Evolutionary conservation across 495 filamentous ascomycete genomes (phyloP), one percentile per base, ranked within the genome.

Genomic region (Cudoniella acicularis): DNA sequence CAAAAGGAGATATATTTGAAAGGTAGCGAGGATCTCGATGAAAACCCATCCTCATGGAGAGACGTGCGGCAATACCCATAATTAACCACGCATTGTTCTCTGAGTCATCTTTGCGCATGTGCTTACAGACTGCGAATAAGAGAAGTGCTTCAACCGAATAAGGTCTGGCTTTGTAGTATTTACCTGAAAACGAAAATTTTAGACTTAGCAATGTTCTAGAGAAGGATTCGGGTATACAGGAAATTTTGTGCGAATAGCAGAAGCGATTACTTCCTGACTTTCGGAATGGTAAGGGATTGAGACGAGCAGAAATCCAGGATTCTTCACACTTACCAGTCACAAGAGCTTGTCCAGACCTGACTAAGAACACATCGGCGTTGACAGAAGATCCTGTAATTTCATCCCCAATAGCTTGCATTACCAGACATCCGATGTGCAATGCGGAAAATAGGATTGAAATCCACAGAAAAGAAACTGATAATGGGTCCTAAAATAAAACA

Each of bases 11-110:
- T 58, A 98, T 86, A 53, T 85, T 85, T 10, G 89, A 79, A 65
- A 91, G 95, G 71, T 84, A 83, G 62, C 86, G 87, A 13, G 90
- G 83, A 70, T 98, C 93, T 51, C 93, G 30, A 46, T 78, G 75
- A 50, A 68, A 72, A 2, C 73, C 75, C 67, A 75, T 70, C 48
- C 62, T 64, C 46, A 76, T 42, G 0, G 73, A 69, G 11, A 74
- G 64, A 1, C 70, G 69, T 3, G 72, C 60, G 16, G 68, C 58
- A 4, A 60, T 66, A 11, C 73, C 74, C 8, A 72, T 62, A 8
- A 68, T 49, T 3, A 75, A 53, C 71, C 73, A 75, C 25, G 66
- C 41, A 16, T 69, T 65, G 9, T 48, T 62, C 11, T 64, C 66
- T 2, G 54, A 51, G 47, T 70, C 68, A 22, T 59, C 59, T 16